These are phyloP conservation scores for Penicillium paxilli DNA, from an alignment of 495 filamentous ascomycete species.

Conservation along the genomic window DNA sequence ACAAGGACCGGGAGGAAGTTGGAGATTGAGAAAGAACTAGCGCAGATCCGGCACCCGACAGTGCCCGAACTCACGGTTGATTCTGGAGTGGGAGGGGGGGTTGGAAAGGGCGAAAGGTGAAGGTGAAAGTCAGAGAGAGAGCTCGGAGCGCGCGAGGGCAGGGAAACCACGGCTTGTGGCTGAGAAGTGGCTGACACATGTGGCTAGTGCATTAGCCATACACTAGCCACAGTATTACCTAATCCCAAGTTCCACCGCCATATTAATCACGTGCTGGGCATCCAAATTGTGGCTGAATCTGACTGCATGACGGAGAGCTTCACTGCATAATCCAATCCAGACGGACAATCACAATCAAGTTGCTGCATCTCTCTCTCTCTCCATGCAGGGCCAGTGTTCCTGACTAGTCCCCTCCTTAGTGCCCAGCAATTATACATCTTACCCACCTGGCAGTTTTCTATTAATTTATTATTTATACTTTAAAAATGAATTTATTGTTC, in stretches of 20 bases:
- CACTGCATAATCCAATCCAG: not conserved
- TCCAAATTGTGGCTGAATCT: not conserved
- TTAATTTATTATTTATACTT: not conserved
- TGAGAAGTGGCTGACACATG: too few relatives aligned
- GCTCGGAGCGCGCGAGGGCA: not conserved
- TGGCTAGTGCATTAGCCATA: not conserved
- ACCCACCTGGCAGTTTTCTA: not conserved
- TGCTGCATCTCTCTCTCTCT: too few relatives aligned
- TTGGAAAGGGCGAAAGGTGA: not conserved
- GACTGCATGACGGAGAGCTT: not conserved
- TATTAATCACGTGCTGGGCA: not conserved
- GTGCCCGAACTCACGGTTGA: too few relatives aligned
- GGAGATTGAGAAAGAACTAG: not conserved
- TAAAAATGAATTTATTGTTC: not conserved
- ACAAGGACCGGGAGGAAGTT: slow-evolving; percentile 3
- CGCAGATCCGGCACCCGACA: slow-evolving; percentile 15
- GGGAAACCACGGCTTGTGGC: not conserved
- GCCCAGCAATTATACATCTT: not conserved
- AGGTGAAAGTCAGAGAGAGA: slow-evolving; percentile 8
- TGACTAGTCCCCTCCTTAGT: not conserved
- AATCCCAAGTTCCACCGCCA: too few relatives aligned
- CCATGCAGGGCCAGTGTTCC: not conserved
- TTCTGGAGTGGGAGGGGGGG: not conserved
- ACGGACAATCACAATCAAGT: too few relatives aligned
- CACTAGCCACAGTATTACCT: not conserved